Evolutionary conservation across 306 rosid genomes (phyloP), one percentile per base, ranked within the genome.

Genomic region (Amphicarpaea edgeworthii): DNA sequence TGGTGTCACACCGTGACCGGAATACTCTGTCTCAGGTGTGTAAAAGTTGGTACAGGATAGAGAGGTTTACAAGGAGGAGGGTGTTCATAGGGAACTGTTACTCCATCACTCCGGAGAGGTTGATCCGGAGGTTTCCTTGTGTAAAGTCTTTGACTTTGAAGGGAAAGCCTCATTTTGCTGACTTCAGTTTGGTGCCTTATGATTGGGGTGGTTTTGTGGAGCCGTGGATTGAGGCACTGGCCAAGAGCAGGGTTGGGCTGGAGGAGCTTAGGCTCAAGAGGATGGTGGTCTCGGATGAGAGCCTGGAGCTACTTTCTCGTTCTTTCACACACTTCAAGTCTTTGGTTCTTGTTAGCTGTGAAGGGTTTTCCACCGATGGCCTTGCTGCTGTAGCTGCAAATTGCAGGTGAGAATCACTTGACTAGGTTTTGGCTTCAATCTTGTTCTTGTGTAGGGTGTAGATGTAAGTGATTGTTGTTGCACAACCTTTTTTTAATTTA

Each of bases 111-210:
- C 92, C 99, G 4, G 93, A 86, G 86, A 90, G 91, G 83, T 67
- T 93, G 78, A 72, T 92, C 54, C 72, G 46, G 12, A 88, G 97
- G 78, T 95, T 95, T 69, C 97, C 92, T 1, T 85, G 78, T 30
- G 62, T 95, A 0, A 92, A 83, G 61, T 84, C 97, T 20, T 72
- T 95, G 8, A 90, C 96, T 80, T 75, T 95, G 77, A 95, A 95
- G 60, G 99, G 99, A 9, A 95, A 90, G 46, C 99, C 99, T 73
- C 99, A 90, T 88, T 95, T 95, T 68, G 97, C 97, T 0, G 98
- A 95, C 86, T 95, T 95, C 85, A 92, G 89, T 86, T 74, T 92
- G 92, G 97, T 95, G 19, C 98, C 97, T 20, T 57, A 81, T 47
- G 96, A 78, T 7, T 95, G 99, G 97, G 97, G 99, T 8, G 97